Base-by-base conservation (phyloP, 768 basidiomycete genomes). In the Lyophyllum atratum region DNA sequence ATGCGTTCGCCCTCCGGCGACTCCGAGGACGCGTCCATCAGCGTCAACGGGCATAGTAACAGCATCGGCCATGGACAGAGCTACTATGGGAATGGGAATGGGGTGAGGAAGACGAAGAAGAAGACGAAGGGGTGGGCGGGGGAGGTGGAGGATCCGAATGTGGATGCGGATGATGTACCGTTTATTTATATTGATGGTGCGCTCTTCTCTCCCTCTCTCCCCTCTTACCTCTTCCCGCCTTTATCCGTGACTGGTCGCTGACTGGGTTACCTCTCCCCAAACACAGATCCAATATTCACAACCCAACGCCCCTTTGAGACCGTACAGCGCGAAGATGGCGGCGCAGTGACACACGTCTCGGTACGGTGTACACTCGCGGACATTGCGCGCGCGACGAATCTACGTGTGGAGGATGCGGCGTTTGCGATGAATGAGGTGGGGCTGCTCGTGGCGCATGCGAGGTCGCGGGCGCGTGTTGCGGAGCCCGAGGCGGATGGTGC, bases 401-500 rank as follows among this genome's bases (percentile, higher is more conserved):
- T 98, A 52, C 83, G 92, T 1, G 70, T 86, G 0, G 93, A 97
- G 54, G 96, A 98, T 68, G 85, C 87, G 0, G 89, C 93, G 0
- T 95, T 93, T 72, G 93, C 95, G 2, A 71, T 98, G 62, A 88
- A 90, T 54, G 93, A 95, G 68, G 88, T 90, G 58, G 93, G 94
- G 26, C 71, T 98, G 52, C 77, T 97, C 17, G 74, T 71, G 52
- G 74, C 79, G 39, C 68, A 82, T 51, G 72, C 76, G 48, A n/a
- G n/a, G n/a, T n/a, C n/a, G n/a, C n/a, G n/a, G n/a, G n/a, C n/a
- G n/a, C n/a, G n/a, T n/a, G n/a, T n/a, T n/a, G n/a, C n/a, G n/a
- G n/a, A n/a, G n/a, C n/a, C n/a, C n/a, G n/a, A n/a, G n/a, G n/a
- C n/a, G n/a, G n/a, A n/a, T n/a, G n/a, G n/a, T n/a, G n/a, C n/a